phyloP scores from a whole-genome alignment of 176 grass and related monocot genomes.

The Tillandsia leiboldiana region DNA sequence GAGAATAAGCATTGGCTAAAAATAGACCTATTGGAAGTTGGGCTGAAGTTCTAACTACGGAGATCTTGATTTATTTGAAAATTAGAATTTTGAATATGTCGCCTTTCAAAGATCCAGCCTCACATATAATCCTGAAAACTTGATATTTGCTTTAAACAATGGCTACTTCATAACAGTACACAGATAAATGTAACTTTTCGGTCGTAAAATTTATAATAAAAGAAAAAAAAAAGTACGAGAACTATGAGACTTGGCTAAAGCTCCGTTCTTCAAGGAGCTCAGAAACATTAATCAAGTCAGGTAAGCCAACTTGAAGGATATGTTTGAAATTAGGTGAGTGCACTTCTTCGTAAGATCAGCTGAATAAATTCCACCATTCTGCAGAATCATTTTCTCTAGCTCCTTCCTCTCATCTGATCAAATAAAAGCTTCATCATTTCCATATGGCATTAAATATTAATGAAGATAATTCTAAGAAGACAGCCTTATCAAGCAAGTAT shows the following conservation, averaged over 20 bases:
- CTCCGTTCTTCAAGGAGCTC: not conserved
- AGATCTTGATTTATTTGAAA: too few species aligned
- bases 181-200: too few species aligned
- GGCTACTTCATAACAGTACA: too few species aligned
- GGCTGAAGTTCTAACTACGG: too few species aligned
- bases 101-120: not conserved
- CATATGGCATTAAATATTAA: not conserved
- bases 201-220: too few species aligned
- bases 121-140: not conserved
- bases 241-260: not conserved
- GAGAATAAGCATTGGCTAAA: too few species aligned
- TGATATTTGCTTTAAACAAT: too few species aligned
- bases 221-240: not conserved
- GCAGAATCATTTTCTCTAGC: conserved; percentile 51
- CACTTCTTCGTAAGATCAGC: conserved; percentile 73
- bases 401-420: conserved; percentile 64
- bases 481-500: not conserved
- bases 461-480: not conserved
- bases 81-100: too few species aligned
- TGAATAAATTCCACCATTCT: conserved; percentile 95
- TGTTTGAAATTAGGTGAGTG: conserved; percentile 92
- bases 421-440: conserved; percentile 9
- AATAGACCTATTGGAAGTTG: too few species aligned
- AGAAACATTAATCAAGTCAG: conserved; percentile 9
- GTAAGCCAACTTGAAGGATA: conserved; percentile 50